phyloP scores from a whole-genome alignment of 257 asterid species.

The Dorcoceras hygrometricum region DNA sequence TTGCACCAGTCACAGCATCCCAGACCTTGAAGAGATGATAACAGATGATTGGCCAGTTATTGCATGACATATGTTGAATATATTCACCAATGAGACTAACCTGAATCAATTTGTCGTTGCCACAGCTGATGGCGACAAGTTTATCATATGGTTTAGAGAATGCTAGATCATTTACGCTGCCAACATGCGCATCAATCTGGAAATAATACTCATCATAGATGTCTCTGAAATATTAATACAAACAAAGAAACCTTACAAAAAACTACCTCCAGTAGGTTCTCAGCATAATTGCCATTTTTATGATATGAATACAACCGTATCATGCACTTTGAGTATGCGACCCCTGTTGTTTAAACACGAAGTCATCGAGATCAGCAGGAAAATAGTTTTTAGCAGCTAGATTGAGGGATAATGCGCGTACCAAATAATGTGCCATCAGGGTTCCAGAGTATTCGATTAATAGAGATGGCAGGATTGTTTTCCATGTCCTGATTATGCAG shows the following conservation, averaged over 20 bases:
- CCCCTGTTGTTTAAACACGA: constrained; percentile 40
- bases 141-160: constrained; percentile 46
- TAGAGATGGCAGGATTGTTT: constrained; percentile 33
- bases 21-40: constrained; percentile 48
- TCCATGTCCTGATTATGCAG: constrained; percentile 29
- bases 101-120: constrained; percentile 70
- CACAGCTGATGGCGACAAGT: constrained; percentile 62
- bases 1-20: constrained; percentile 57
- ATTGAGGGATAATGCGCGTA: constrained; percentile 23
- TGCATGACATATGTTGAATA: background rate
- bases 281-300: constrained; percentile 28
- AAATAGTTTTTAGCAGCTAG: constrained; percentile 1
- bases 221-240: background rate
- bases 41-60: constrained; percentile 19
- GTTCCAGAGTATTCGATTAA: constrained; percentile 59
- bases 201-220: background rate
- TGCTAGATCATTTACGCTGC: constrained; percentile 69
- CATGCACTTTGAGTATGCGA: constrained; percentile 46
- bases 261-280: constrained; percentile 55
- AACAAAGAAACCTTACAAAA: background rate
- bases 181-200: constrained; percentile 71
- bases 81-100: constrained; percentile 26
- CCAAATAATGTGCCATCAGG: constrained; percentile 62
- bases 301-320: constrained; percentile 45
- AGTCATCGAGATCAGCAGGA: background rate